These are phyloP conservation scores for Takakia lepidozioides DNA, from an alignment of 225 moss, liverwort and hornwort genomes.

Conservation along the genomic window DNA sequence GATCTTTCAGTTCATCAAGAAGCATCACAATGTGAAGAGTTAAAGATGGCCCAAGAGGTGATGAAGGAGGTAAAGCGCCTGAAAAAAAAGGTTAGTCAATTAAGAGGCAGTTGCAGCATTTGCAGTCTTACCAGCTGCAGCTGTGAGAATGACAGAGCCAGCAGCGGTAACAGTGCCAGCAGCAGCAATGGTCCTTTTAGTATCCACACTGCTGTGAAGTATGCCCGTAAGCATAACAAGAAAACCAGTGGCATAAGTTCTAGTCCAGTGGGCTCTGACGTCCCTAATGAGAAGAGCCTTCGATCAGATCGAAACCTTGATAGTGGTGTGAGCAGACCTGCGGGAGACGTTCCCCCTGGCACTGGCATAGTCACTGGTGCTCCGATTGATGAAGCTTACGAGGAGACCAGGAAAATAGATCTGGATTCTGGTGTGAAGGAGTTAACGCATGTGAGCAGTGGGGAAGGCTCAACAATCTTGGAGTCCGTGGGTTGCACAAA, in stretches of 20 bases:
- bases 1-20: constrained; percentile 34
- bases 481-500: too few species aligned
- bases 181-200: constrained; percentile 28
- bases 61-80: constrained; percentile 94
- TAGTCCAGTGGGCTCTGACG: constrained; percentile 1
- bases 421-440: background rate
- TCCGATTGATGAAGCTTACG: background rate
- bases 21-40: constrained; percentile 56
- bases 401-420: constrained; percentile 11
- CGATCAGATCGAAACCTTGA: background rate
- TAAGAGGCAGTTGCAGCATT: constrained; percentile 71
- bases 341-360: too few species aligned
- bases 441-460: too few species aligned
- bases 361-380: too few species aligned
- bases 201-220: constrained; percentile 25
- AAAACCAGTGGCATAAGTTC: constrained; percentile 24
- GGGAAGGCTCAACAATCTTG: background rate
- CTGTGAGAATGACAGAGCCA: constrained; percentile 90
- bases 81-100: constrained; percentile 82
- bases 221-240: constrained; percentile 48
- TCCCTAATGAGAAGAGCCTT: constrained; percentile 4
- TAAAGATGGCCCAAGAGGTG: constrained; percentile 89
- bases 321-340: too few species aligned
- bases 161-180: constrained; percentile 88
- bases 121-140: constrained; percentile 92